These are phyloP conservation scores for Penicillium angulare DNA, from an alignment of 495 filamentous ascomycete genomes.

Conservation along the genomic window DNA sequence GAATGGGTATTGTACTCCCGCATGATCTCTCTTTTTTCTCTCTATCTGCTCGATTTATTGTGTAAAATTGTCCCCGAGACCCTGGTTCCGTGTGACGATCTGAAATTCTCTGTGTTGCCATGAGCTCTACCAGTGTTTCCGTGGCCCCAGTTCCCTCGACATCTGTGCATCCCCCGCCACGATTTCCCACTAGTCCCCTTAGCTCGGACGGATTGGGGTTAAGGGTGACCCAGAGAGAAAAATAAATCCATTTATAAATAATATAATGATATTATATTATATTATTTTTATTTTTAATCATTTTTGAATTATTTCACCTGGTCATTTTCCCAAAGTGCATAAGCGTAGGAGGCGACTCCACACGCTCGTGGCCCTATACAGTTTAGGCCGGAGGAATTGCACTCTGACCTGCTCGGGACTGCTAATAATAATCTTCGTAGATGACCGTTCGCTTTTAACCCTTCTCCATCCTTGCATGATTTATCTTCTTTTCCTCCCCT, in stretches of 20 bases:
- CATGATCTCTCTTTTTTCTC: too few species aligned
- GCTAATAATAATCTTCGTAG: constrained; percentile 33
- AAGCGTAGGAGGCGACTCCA: constrained; percentile 16
- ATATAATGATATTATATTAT: constrained; percentile 1
- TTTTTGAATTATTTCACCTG: background rate
- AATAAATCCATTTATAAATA: constrained; percentile 1
- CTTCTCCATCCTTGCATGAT: constrained; percentile 27
- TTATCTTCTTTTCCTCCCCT: constrained; percentile 11
- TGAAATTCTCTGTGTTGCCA: background rate
- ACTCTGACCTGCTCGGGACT: constrained; percentile 26
- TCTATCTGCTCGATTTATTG: background rate
- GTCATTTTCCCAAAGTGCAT: constrained; percentile 7
- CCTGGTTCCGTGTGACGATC: constrained; percentile 2
- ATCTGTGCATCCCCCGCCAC: constrained; percentile 33
- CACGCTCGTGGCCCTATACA: constrained; percentile 24
- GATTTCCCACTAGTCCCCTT: constrained; percentile 27
- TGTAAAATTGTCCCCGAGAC: background rate
- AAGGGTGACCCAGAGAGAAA: background rate
- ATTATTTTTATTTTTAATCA: background rate
- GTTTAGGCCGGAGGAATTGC: constrained; percentile 21
- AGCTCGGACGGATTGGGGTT: background rate
- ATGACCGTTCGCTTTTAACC: constrained; percentile 23
- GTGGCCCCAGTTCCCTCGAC: constrained; percentile 16
- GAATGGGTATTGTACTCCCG: too few species aligned
- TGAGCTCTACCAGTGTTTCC: background rate